These are phyloP conservation scores for Fusarium heterosporum DNA, from an alignment of 2,329 filamentous ascomycete genomes.

Conservation along the genomic window DNA sequence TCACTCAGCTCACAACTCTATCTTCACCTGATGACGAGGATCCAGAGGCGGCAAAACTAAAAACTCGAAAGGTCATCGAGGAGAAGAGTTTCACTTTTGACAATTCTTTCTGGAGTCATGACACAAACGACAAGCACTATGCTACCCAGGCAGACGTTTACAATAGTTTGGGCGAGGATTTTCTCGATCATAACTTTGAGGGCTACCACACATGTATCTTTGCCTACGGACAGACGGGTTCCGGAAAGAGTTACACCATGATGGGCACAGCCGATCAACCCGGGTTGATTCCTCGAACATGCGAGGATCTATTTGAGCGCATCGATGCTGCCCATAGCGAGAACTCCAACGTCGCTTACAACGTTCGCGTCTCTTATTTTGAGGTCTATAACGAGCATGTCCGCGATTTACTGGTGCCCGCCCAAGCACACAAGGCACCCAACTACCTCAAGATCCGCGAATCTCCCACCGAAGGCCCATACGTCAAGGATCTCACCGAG, in stretches of 20 bases:
- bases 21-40: slow-evolving; percentile 72
- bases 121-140: slow-evolving; percentile 83
- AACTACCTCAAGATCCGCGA: slow-evolving; percentile 98
- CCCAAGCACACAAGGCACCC: slow-evolving; percentile 75
- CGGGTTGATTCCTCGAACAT: slow-evolving; percentile 93
- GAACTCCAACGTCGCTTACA: slow-evolving; percentile 93
- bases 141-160: slow-evolving; percentile 94
- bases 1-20: slow-evolving; percentile 85
- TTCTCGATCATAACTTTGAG: slow-evolving; percentile 98
- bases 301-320: slow-evolving; percentile 93
- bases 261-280: slow-evolving; percentile 91
- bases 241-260: slow-evolving; percentile 98
- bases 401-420: slow-evolving; percentile 87
- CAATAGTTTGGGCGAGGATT: slow-evolving; percentile 93
- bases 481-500: slow-evolving; percentile 96
- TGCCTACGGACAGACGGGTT: slow-evolving; percentile 97
- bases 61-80: slow-evolving; percentile 80
- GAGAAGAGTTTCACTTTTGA: slow-evolving; percentile 96
- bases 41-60: slow-evolving; percentile 66
- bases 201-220: slow-evolving; percentile 99
- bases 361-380: slow-evolving; percentile 97
- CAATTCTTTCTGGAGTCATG: slow-evolving; percentile 97
- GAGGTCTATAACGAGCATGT: slow-evolving; percentile 99
- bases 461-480: slow-evolving; percentile 92
- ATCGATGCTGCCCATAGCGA: slow-evolving; percentile 83